Evolutionary conservation across 2,329 filamentous ascomycete species (phyloP).

Genomic region (Onygenales sp.): DNA sequence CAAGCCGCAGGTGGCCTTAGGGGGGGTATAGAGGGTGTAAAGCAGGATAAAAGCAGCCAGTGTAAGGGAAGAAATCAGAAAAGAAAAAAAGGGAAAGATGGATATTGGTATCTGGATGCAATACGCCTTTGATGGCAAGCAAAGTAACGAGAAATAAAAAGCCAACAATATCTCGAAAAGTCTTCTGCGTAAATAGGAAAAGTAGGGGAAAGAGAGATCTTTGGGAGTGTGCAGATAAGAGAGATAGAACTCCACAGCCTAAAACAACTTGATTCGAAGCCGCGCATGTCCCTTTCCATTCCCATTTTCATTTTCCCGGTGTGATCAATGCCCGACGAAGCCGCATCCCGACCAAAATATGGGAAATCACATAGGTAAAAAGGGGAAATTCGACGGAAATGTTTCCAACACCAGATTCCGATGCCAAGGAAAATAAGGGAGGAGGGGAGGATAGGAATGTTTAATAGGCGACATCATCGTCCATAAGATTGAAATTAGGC

Average conservation of each 20-base stretch:
- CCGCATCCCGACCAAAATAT: no score
- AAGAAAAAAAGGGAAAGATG: background rate
- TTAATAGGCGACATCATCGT: no score
- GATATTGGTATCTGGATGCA: background rate
- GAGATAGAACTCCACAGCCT: no score
- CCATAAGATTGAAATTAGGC: no score
- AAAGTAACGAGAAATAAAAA: no score
- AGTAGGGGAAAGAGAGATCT: background rate
- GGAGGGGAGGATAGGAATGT: background rate
- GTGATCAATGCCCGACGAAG: no score
- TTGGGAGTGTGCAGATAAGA: no score
- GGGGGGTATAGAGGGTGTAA: background rate
- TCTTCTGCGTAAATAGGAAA: background rate
- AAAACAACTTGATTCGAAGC: no score
- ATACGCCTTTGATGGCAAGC: background rate
- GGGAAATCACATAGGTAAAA: background rate
- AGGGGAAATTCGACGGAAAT: background rate
- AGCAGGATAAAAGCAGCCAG: background rate
- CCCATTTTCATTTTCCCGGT: no score
- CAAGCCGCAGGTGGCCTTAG: no score
- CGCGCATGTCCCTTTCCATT: no score
- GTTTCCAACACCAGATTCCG: background rate
- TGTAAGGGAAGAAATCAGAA: background rate
- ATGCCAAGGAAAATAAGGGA: background rate
- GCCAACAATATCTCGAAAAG: no score